These are phyloP conservation scores for Maudiozyma saulgeensis DNA, from an alignment of 805 yeast species.

Conservation along the genomic window DNA sequence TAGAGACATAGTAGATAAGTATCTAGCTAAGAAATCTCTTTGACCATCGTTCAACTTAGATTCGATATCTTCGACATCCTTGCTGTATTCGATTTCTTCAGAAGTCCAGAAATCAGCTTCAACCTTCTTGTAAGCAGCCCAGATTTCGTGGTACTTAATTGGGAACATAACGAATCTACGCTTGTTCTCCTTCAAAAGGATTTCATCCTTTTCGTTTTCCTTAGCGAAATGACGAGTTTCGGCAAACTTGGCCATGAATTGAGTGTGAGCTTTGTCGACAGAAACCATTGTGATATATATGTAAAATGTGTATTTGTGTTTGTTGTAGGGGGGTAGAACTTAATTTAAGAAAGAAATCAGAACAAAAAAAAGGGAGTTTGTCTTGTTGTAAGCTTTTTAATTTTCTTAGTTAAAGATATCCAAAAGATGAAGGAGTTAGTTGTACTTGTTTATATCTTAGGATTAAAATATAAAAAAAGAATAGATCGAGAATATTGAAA, in stretches of 20 bases:
- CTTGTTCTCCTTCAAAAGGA: conserved; percentile 74
- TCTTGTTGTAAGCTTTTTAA: neutral
- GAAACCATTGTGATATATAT: conserved; percentile 3
- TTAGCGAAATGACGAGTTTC: conserved; percentile 60
- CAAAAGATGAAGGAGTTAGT: no score
- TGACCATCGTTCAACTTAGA: conserved; percentile 76
- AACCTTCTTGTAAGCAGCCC: conserved; percentile 97
- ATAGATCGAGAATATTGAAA: no score
- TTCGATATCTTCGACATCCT: conserved; percentile 86
- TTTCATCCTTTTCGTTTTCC: conserved; percentile 77
- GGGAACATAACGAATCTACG: conserved; percentile 92
- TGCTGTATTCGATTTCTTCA: conserved; percentile 90
- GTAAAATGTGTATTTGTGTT: neutral
- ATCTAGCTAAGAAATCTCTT: conserved; percentile 79
- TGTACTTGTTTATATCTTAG: no score
- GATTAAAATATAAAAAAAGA: no score
- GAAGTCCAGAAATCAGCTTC: conserved; percentile 99
- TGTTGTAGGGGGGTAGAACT: neutral
- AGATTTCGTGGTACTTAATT: conserved; percentile 90
- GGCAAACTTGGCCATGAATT: conserved; percentile 48
- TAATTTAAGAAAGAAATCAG: no score
- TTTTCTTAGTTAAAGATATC: no score
- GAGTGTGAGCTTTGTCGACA: conserved; percentile 32
- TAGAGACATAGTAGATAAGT: conserved; percentile 94
- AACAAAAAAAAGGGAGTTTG: neutral